phyloP scores from a whole-genome alignment of 2,329 filamentous ascomycete genomes.

The Aspergillus ustus region DNA sequence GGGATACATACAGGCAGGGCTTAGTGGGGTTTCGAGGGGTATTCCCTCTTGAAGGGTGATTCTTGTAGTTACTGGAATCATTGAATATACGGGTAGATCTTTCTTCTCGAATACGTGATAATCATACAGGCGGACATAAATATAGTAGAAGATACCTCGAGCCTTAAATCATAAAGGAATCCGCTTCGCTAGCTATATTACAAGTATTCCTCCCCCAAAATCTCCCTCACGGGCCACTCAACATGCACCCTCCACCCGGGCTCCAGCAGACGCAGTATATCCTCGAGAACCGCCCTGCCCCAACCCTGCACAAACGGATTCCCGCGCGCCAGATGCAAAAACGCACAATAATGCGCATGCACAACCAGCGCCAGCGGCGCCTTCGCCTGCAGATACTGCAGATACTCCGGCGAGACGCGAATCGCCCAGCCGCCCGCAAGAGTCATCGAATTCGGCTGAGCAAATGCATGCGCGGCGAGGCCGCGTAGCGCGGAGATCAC shows the following conservation, averaged over 20 bases:
- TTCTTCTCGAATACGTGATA: no score
- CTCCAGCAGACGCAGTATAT: conserved; percentile 21
- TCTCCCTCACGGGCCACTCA: conserved; percentile 23
- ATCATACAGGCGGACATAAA: no score
- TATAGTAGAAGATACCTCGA: neutral
- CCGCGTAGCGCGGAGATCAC: conserved; percentile 17
- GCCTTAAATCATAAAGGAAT: neutral
- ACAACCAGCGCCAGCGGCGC: conserved; percentile 27
- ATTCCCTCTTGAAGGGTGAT: no score
- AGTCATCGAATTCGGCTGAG: conserved; percentile 26
- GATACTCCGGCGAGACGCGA: conserved; percentile 14
- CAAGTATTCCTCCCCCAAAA: conserved; percentile 4
- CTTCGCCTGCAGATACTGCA: conserved; percentile 18
- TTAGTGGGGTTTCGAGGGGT: no score
- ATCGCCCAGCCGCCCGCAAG: conserved; percentile 30
- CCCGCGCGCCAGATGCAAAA: conserved; percentile 22
- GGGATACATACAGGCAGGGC: no score
- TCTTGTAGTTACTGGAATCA: no score
- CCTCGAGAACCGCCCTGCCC: conserved; percentile 22
- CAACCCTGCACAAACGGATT: conserved; percentile 28
- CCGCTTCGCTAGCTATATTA: no score
- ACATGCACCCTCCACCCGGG: conserved; percentile 25
- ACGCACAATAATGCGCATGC: conserved; percentile 29
- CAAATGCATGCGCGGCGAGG: conserved; percentile 19
- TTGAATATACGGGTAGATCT: no score